phyloP scores from a whole-genome alignment of 1,284 basidiomycete genomes.

The Trametes hirsuta region DNA sequence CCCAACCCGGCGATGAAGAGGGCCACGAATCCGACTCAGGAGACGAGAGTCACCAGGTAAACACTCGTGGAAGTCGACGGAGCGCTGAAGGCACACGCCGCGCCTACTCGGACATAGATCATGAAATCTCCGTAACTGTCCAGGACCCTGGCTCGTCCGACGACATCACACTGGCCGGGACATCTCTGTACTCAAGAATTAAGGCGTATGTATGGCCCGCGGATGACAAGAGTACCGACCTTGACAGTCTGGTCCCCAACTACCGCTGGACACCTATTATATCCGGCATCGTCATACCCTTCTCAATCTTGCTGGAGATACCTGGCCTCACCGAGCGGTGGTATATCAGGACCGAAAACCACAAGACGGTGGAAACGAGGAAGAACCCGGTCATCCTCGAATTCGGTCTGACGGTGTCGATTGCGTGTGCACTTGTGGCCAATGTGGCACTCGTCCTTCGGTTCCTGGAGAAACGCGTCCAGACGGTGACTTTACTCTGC shows the following conservation, averaged over 20 bases:
- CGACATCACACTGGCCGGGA: slow-evolving; percentile 1
- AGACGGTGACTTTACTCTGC: slow-evolving; percentile 64
- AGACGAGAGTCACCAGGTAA: neutral
- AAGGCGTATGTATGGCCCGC: slow-evolving; percentile 34
- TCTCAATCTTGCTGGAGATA: slow-evolving; percentile 80
- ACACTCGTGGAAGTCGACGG: neutral
- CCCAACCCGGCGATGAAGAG: neutral
- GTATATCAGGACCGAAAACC: slow-evolving; percentile 62
- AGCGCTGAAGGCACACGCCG: neutral
- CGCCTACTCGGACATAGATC: neutral
- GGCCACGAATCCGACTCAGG: neutral
- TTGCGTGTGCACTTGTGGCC: slow-evolving; percentile 70
- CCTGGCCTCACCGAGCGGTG: slow-evolving; percentile 73
- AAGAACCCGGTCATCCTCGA: slow-evolving; percentile 64
- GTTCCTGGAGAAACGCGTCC: slow-evolving; percentile 72
- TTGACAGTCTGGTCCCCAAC: slow-evolving; percentile 37
- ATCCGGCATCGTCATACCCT: slow-evolving; percentile 73
- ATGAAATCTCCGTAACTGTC: neutral
- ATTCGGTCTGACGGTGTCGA: slow-evolving; percentile 67
- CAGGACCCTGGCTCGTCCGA: neutral
- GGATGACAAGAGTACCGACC: slow-evolving; percentile 21
- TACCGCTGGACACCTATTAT: slow-evolving; percentile 69
- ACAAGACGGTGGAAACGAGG: slow-evolving; percentile 49
- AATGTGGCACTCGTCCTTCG: slow-evolving; percentile 70
- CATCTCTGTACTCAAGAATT: slow-evolving; percentile 20